These are phyloP conservation scores for Sungouiozyma ichnusensis DNA, from an alignment of 805 yeast species.

Conservation along the genomic window DNA sequence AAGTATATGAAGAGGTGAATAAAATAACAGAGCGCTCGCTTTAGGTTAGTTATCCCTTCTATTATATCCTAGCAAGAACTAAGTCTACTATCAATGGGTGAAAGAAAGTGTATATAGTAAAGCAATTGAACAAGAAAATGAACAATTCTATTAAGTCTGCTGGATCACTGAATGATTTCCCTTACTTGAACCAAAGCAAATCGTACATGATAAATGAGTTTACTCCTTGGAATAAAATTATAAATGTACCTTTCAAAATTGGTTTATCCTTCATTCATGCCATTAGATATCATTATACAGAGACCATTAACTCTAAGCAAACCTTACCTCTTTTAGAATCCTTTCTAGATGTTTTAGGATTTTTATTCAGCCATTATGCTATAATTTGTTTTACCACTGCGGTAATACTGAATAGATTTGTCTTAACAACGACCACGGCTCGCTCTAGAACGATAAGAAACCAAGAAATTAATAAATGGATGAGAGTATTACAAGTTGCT, in stretches of 20 bases:
- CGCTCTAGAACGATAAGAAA: neutral
- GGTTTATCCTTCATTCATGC: slow-evolving; percentile 11
- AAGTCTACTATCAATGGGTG: no score
- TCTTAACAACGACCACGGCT: slow-evolving; percentile 28
- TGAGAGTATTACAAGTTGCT: neutral
- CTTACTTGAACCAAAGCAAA: slow-evolving; percentile 19
- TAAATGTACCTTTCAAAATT: slow-evolving; percentile 12
- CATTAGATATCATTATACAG: slow-evolving; percentile 14
- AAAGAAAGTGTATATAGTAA: no score
- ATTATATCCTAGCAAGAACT: no score
- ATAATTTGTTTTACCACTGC: slow-evolving; percentile 49
- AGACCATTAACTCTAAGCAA: slow-evolving; percentile 6
- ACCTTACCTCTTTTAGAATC: neutral
- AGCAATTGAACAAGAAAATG: no score
- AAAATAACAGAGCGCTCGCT: no score
- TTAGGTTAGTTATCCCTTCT: no score
- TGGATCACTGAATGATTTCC: slow-evolving; percentile 6
- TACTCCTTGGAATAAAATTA: slow-evolving; percentile 4
- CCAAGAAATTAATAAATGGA: neutral
- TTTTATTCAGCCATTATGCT: slow-evolving; percentile 42
- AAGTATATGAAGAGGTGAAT: no score
- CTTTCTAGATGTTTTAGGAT: slow-evolving; percentile 21
- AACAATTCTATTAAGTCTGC: neutral
- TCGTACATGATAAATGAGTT: slow-evolving; percentile 12
- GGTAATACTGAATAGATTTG: slow-evolving; percentile 44